Evolutionary conservation across 2,329 filamentous ascomycete genomes (phyloP).

Genomic region (Emmonsia crescens): DNA sequence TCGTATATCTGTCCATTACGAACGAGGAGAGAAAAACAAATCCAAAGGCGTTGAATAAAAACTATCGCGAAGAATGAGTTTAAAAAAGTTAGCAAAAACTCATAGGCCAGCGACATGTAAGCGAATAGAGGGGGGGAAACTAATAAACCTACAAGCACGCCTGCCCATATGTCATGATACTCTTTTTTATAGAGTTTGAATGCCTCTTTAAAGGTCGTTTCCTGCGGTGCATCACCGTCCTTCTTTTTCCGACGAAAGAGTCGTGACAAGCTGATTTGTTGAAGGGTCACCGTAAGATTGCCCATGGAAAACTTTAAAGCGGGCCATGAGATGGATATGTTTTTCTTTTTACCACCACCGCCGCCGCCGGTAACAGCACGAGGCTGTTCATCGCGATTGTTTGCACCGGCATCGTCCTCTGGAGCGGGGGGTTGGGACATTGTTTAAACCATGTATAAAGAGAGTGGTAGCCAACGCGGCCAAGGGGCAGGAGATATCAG

Average conservation of each 20-base stretch:
- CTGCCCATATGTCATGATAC: slow-evolving; percentile 85
- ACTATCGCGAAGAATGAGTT: slow-evolving; percentile 32
- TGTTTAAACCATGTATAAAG: not conserved
- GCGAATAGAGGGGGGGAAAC: slow-evolving; percentile 4
- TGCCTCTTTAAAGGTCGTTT: slow-evolving; percentile 56
- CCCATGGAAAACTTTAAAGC: not conserved
- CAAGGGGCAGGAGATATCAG: not conserved
- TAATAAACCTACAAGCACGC: slow-evolving; percentile 50
- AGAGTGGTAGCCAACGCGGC: not conserved
- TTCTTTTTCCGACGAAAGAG: not conserved
- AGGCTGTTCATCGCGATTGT: not conserved
- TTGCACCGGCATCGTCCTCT: not conserved
- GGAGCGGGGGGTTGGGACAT: not conserved
- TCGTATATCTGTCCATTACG: slow-evolving; percentile 62
- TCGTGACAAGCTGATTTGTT: not conserved
- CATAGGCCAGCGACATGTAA: not conserved
- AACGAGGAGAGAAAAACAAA: slow-evolving; percentile 68
- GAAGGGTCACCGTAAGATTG: not conserved
- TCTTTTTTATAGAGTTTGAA: slow-evolving; percentile 79
- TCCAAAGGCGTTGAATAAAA: slow-evolving; percentile 59
- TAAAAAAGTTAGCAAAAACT: not conserved
- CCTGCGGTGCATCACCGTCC: not conserved
- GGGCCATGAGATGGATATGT: not conserved
- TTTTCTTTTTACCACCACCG: not conserved
- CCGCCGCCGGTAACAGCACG: not conserved